Evolutionary conservation across 495 filamentous ascomycete species (phyloP).

Genomic region (Penicillium cosmopolitanum): DNA sequence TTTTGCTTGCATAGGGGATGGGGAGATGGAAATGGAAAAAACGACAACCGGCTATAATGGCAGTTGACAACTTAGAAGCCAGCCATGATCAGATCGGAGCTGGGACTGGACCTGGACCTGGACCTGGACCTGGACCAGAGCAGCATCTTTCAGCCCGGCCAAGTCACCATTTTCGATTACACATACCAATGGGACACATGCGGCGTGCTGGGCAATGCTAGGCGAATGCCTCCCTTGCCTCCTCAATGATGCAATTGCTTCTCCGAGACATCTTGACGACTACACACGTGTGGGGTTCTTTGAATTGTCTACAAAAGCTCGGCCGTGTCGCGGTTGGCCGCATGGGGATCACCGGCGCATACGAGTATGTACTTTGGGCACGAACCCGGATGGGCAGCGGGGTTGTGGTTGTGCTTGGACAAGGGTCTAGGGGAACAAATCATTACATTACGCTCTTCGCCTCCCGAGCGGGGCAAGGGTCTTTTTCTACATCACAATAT

Average conservation of each 20-base stretch:
- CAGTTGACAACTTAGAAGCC: too few relatives aligned
- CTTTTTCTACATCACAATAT: background rate
- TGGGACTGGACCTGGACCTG: background rate
- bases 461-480: background rate
- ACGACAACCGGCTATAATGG: background rate
- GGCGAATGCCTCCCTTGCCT: background rate
- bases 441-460: conserved; percentile 1
- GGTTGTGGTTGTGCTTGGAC: background rate
- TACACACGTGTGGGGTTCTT: conserved; percentile 13
- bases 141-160: background rate
- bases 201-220: conserved; percentile 10
- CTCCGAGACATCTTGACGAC: conserved; percentile 1
- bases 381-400: conserved; percentile 4
- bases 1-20: background rate
- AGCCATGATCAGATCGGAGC: background rate
- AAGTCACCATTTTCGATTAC: background rate
- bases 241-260: conserved; percentile 13
- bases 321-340: conserved; percentile 17
- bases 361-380: conserved; percentile 9
- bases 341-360: conserved; percentile 10
- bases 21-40: background rate
- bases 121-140: background rate
- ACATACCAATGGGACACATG: conserved; percentile 6
- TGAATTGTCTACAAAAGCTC: conserved; percentile 8
- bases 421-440: background rate